phyloP scores from a whole-genome alignment of 2,329 filamentous ascomycete genomes.

The Hortaea sp. region DNA sequence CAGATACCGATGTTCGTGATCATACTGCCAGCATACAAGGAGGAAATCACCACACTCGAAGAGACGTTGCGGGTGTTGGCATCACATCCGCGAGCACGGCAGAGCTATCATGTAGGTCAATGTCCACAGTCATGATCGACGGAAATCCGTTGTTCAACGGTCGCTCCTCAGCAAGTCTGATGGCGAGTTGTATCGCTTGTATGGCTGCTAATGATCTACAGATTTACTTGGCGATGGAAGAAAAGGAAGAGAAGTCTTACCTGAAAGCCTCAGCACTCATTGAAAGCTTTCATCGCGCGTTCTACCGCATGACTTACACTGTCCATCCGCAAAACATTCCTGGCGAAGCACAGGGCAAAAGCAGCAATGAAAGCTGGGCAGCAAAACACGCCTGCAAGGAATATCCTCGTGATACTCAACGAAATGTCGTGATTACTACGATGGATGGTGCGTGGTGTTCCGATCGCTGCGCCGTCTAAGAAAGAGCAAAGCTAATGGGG shows the following conservation, averaged over 20 bases:
- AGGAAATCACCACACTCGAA: slow-evolving; percentile 57
- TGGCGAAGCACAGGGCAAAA: slow-evolving; percentile 62
- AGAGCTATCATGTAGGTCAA: slow-evolving; percentile 56
- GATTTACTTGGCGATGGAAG: slow-evolving; percentile 65
- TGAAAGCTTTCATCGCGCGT: slow-evolving; percentile 54
- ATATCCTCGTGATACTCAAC: slow-evolving; percentile 42
- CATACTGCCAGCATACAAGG: slow-evolving; percentile 64
- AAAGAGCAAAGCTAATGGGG: slow-evolving; percentile 1
- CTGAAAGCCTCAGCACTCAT: slow-evolving; percentile 53
- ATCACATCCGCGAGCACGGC: slow-evolving; percentile 53
- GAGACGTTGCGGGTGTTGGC: slow-evolving; percentile 61
- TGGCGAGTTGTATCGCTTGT: neutral
- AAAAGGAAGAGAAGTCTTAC: slow-evolving; percentile 52
- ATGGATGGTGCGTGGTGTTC: slow-evolving; percentile 53
- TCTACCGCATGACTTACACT: slow-evolving; percentile 57
- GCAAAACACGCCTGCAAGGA: slow-evolving; percentile 55
- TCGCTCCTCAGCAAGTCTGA: neutral
- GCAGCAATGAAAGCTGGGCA: slow-evolving; percentile 64
- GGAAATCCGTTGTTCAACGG: neutral
- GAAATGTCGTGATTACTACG: slow-evolving; percentile 58
- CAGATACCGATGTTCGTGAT: slow-evolving; percentile 49
- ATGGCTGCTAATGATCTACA: slow-evolving; percentile 24
- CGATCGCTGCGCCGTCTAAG: slow-evolving; percentile 5
- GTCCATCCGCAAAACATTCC: slow-evolving; percentile 56
- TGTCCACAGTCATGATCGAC: too few relatives aligned